A percentile compares a stretch with the other conserved stretches of the same genome.
These are phyloP conservation scores for Paraphaeosphaeria minitans DNA, from an alignment of 2,329 filamentous ascomycete genomes.

Conservation along the genomic window DNA sequence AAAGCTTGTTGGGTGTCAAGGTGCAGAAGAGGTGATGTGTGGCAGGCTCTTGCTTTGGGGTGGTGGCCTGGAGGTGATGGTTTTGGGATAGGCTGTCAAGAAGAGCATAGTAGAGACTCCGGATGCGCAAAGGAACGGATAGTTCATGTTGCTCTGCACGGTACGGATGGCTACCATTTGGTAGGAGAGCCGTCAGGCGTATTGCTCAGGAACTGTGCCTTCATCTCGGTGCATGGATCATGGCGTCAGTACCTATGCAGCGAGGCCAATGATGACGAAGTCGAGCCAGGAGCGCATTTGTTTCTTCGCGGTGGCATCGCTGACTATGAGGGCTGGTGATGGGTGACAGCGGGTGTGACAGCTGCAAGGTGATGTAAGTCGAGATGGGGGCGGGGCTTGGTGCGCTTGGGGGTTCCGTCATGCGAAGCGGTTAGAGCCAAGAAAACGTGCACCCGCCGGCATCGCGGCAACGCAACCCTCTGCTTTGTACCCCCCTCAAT, in stretches of 20 bases:
- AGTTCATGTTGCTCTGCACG: too few relatives aligned
- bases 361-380: conserved; percentile 21
- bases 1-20: too few relatives aligned
- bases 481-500: not conserved
- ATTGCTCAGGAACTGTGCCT: not conserved
- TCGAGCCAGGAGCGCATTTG: not conserved
- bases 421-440: conserved; percentile 20
- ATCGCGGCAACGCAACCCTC: conserved; percentile 12
- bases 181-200: too few relatives aligned
- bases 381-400: conserved; percentile 7
- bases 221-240: not conserved
- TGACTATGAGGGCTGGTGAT: not conserved
- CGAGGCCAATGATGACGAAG: not conserved
- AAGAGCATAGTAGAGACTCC: too few relatives aligned
- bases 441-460: conserved; percentile 12
- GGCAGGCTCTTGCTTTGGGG: too few relatives aligned
- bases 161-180: too few relatives aligned
- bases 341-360: not conserved
- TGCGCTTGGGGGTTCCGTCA: conserved; percentile 20
- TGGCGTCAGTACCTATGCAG: not conserved
- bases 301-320: not conserved
- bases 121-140: too few relatives aligned
- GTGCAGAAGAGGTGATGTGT: too few relatives aligned
- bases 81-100: too few relatives aligned
- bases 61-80: too few relatives aligned